phyloP scores from a whole-genome alignment of 495 filamentous ascomycete species.

The Penicillium desertorum region DNA sequence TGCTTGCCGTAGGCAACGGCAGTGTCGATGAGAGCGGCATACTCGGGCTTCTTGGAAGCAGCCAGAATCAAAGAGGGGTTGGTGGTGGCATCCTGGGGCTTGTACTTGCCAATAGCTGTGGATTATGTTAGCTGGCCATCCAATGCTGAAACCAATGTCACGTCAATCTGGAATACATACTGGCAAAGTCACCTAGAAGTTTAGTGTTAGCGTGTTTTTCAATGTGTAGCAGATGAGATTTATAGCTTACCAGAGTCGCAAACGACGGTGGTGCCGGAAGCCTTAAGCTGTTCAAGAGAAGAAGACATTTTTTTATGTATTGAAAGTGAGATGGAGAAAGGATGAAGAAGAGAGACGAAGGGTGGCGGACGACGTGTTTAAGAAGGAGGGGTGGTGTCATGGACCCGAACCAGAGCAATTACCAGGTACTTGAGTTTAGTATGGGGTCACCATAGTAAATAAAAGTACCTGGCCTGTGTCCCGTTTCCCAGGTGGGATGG shows the following conservation, averaged over 20 bases:
- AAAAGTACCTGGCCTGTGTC: slow-evolving; percentile 17
- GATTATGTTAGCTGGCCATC: slow-evolving; percentile 27
- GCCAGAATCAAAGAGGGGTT: slow-evolving; percentile 98
- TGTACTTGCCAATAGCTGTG: slow-evolving; percentile 97
- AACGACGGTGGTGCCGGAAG: slow-evolving; percentile 92
- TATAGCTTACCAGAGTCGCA: slow-evolving; percentile 84
- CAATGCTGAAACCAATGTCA: neutral
- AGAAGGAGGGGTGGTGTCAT: slow-evolving; percentile 28
- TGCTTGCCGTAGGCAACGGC: slow-evolving; percentile 84
- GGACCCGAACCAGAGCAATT: slow-evolving; percentile 15
- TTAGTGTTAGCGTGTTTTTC: slow-evolving; percentile 22
- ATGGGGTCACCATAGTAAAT: slow-evolving; percentile 10
- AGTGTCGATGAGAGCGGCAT: slow-evolving; percentile 85
- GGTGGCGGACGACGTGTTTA: slow-evolving; percentile 36
- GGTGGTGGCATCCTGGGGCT: slow-evolving; percentile 99
- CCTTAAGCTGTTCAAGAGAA: slow-evolving; percentile 95
- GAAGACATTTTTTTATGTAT: slow-evolving; percentile 70
- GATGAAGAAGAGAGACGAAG: slow-evolving; percentile 22
- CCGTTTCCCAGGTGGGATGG: slow-evolving; percentile 25
- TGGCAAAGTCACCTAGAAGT: slow-evolving; percentile 70
- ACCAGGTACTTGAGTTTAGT: slow-evolving; percentile 19
- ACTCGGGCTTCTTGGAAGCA: slow-evolving; percentile 96
- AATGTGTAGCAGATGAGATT: slow-evolving; percentile 1
- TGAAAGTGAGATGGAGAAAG: slow-evolving; percentile 10
- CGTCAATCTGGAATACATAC: slow-evolving; percentile 47